A percentile compares a stretch with the other conserved stretches of the same genome.
Evolutionary conservation across 768 basidiomycete genomes (phyloP).

Genomic region (Agrocybe chaxingu): DNA sequence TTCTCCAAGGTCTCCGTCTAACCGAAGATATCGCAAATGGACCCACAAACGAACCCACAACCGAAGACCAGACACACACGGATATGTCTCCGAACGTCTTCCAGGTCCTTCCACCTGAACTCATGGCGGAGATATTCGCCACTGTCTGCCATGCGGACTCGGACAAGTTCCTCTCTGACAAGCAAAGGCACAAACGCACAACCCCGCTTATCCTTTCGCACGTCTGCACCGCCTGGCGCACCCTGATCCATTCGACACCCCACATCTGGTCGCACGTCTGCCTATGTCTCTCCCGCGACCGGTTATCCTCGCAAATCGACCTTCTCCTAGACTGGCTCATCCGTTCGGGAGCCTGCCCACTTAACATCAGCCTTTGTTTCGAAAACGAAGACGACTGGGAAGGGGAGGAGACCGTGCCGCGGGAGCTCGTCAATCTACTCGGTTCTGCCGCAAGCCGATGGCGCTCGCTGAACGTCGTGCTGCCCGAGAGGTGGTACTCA

Average conservation of each 20-base stretch:
- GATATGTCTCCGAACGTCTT: no score
- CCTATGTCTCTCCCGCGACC: constrained; percentile 4
- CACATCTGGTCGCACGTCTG: constrained; percentile 12
- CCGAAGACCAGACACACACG: no score
- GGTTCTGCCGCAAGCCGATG: constrained; percentile 9
- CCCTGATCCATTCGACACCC: constrained; percentile 8
- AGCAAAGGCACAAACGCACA: constrained; percentile 3
- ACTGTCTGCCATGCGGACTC: constrained; percentile 10
- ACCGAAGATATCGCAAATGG: no score
- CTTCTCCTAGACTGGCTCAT: constrained; percentile 10
- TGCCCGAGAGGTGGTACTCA: constrained; percentile 16
- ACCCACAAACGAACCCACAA: no score
- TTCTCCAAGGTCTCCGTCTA: no score
- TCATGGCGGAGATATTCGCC: constrained; percentile 11
- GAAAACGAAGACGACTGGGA: constrained; percentile 16
- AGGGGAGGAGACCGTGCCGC: constrained; percentile 1
- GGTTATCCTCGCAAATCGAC: constrained; percentile 6
- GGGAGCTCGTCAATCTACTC: constrained; percentile 12
- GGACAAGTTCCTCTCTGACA: constrained; percentile 5
- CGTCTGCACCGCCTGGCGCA: constrained; percentile 13
- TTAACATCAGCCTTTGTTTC: constrained; percentile 14
- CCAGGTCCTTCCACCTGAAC: constrained; percentile 9
- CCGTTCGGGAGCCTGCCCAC: constrained; percentile 8
- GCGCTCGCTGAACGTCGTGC: constrained; percentile 14
- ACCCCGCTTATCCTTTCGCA: constrained; percentile 12